Evolutionary conservation across 805 yeast genomes (phyloP), one percentile per base, ranked within the genome.

Genomic region (Starmerella geochares): DNA sequence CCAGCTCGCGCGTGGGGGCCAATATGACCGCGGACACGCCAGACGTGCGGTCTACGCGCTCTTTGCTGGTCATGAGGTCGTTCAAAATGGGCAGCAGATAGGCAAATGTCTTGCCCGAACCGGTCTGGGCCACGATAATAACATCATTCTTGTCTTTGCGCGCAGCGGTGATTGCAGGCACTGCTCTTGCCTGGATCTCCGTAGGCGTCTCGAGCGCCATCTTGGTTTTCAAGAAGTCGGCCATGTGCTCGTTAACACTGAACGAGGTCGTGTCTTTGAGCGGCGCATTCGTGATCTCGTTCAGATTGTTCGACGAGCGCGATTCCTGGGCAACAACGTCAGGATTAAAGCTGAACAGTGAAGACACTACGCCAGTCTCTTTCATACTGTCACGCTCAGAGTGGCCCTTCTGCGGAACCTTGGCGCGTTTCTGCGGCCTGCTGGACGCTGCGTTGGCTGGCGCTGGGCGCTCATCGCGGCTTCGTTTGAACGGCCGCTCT

Each of bases 121-220:
- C 99, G 0, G 99, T 92, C 67, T 94, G 96, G 0, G 99, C 96
- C 62, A 87, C 94, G 42, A 92, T 83, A 57, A 92, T 83, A 49
- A 87, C 68, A 66, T 92, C 98, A 28, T 71, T 66, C 19, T 73
- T 68, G 8, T 62, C 58, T 13, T 66, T 58, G 6, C 76, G 57
- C 25, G 57, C 58, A 1, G 24, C 27, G 3, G 45, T 3, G 79
- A 63, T 46, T 71, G 70, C 19, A 11, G 97, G 95, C 9, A 87
- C 70, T 0, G 83, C 92, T 5, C 82, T 68, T 55, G 86, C 75
- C 67, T 92, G 99, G 57, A 92, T 86, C 58, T 78, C 79, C 0
- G 98, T 94, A 1, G 99, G 98, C 3, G 62, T 55, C 3, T 48
- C 51, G 36, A 71, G 38, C 2, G 32, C 25, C 53, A 54, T 33